Conservation (phyloP, 2,329 filamentous ascomycete genomes). For the Ophiocordyceps camponoti-rufipedis region DNA sequence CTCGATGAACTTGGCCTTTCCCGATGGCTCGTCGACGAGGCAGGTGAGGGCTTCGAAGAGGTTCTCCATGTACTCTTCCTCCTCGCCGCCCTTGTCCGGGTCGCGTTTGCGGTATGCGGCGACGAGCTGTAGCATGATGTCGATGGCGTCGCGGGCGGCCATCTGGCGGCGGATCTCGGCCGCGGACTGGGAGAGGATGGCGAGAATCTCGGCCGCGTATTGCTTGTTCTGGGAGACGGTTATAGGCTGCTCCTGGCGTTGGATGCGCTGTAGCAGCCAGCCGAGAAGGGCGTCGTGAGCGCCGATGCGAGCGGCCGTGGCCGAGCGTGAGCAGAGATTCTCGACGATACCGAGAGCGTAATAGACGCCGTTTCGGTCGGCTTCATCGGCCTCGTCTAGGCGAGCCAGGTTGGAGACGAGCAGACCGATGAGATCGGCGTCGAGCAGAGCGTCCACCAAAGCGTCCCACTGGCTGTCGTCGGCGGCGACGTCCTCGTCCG, state of each 20-base stretch:
- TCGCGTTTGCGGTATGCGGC: conserved; percentile 75
- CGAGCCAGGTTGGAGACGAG: conserved; percentile 62
- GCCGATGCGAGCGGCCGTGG: conserved; percentile 54
- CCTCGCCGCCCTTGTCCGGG: conserved; percentile 67
- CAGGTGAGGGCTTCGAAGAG: conserved; percentile 76
- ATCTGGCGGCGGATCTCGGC: conserved; percentile 44
- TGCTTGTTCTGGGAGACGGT: conserved; percentile 79
- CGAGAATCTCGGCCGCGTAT: conserved; percentile 80
- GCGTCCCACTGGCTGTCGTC: conserved; percentile 65
- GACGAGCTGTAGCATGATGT: conserved; percentile 64
- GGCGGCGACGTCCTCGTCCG: conserved; percentile 78
- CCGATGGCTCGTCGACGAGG: conserved; percentile 53
- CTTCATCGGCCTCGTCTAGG: conserved; percentile 53
- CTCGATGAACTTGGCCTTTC: conserved; percentile 68
- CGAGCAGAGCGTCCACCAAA: conserved; percentile 48
- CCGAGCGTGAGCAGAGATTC: conserved; percentile 57
- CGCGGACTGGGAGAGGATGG: conserved; percentile 70
- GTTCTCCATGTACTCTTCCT: conserved; percentile 92
- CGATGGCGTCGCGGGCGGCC: conserved; percentile 50
- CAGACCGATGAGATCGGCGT: conserved; percentile 55
- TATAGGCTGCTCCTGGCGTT: conserved; percentile 38
- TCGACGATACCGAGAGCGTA: conserved; percentile 70
- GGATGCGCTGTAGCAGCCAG: conserved; percentile 64
- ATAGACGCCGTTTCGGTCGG: conserved; percentile 73
- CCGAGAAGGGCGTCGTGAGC: conserved; percentile 47